Evolutionary conservation across 768 basidiomycete species (phyloP).

Genomic region (Pseudohyphozyma bogoriensis): DNA sequence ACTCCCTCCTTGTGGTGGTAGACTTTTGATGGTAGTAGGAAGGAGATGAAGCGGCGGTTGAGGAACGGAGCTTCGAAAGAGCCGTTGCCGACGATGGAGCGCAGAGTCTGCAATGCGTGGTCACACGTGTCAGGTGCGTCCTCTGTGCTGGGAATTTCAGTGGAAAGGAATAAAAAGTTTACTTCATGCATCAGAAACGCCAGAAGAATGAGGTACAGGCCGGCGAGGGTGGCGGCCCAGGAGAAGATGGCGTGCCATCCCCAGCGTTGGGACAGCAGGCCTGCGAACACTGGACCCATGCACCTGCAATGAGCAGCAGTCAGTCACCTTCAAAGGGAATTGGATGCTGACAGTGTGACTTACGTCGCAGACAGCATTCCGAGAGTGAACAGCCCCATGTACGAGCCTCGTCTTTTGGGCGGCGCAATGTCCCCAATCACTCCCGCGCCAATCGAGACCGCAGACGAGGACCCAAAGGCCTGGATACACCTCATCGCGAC

Average conservation of each 20-base stretch:
- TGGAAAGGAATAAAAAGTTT: neutral
- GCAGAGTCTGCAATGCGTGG: slow-evolving; percentile 41
- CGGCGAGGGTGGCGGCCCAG: slow-evolving; percentile 15
- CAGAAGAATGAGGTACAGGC: slow-evolving; percentile 14
- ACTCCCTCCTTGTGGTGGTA: slow-evolving; percentile 1
- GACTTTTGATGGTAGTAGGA: neutral
- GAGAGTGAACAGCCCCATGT: slow-evolving; percentile 12
- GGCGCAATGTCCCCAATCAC: slow-evolving; percentile 24
- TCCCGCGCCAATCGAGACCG: slow-evolving; percentile 23
- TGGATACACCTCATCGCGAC: slow-evolving; percentile 14
- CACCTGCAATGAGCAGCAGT: neutral
- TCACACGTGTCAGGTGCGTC: too few relatives aligned
- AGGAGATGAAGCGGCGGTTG: slow-evolving; percentile 38
- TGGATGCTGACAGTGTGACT: too few relatives aligned
- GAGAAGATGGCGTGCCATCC: slow-evolving; percentile 26
- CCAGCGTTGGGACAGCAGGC: neutral
- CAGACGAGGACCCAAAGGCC: slow-evolving; percentile 13
- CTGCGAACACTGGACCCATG: slow-evolving; percentile 16
- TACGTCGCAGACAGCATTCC: neutral
- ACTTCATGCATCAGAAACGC: slow-evolving; percentile 21
- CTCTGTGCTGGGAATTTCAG: too few relatives aligned
- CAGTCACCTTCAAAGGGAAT: too few relatives aligned
- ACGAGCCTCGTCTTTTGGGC: slow-evolving; percentile 14
- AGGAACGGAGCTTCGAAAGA: slow-evolving; percentile 37
- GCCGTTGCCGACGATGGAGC: slow-evolving; percentile 44